These are phyloP conservation scores for Tricholoma matsutake DNA, from an alignment of 768 basidiomycete genomes.

Conservation along the genomic window DNA sequence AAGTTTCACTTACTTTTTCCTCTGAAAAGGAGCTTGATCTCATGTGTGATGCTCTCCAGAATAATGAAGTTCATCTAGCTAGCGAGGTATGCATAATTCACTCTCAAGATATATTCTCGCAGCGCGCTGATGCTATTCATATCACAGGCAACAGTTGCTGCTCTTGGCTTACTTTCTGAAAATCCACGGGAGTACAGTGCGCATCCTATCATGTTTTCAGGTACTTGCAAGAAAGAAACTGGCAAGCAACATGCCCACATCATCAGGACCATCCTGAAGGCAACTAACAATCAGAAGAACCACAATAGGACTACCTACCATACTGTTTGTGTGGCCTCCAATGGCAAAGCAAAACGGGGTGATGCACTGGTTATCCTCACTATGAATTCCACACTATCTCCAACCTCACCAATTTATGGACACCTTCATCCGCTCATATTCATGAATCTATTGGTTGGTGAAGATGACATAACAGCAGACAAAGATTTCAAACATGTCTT, in stretches of 20 bases:
- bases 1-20: constrained; percentile 23
- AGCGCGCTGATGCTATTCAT: not conserved
- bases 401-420: not conserved
- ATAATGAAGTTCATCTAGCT: too few relatives aligned
- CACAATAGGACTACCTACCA: not conserved
- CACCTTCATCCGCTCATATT: not conserved
- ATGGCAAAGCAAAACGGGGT: too few relatives aligned
- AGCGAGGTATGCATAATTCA: not conserved
- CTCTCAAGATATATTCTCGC: not conserved
- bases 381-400: not conserved
- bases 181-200: not conserved
- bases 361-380: too few relatives aligned
- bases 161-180: not conserved
- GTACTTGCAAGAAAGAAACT: not conserved
- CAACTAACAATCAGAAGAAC: too few relatives aligned
- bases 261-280: not conserved
- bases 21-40: constrained; percentile 17
- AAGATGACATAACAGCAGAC: too few relatives aligned
- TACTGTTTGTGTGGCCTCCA: not conserved
- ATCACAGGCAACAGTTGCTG: not conserved
- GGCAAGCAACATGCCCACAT: not conserved
- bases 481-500: too few relatives aligned
- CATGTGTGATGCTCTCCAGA: not conserved
- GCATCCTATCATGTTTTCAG: too few relatives aligned
- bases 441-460: too few relatives aligned